Evolutionary conservation across 495 filamentous ascomycete genomes (phyloP).

Genomic region (Xylaria palmicola): DNA sequence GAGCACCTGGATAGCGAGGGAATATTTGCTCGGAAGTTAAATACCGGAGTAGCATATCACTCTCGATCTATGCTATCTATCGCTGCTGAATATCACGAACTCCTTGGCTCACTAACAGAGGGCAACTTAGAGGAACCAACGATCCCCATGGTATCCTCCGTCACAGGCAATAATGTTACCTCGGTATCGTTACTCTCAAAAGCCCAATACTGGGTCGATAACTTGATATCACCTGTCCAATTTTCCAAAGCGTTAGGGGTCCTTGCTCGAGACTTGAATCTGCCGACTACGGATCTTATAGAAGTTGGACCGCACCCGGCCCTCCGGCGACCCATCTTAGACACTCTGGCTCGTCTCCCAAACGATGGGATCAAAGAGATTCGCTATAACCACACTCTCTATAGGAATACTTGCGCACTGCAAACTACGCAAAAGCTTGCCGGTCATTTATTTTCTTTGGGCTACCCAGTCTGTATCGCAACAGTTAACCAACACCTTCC

Average conservation of each 20-base stretch:
- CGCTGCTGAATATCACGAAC: slow-evolving; percentile 35
- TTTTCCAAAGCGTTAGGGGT: slow-evolving; percentile 34
- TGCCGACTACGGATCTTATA: slow-evolving; percentile 40
- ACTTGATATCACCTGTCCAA: slow-evolving; percentile 40
- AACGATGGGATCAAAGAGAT: no score
- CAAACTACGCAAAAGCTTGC: no score
- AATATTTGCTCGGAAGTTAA: slow-evolving; percentile 47
- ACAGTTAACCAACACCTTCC: no score
- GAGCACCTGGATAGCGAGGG: slow-evolving; percentile 28
- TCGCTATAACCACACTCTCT: no score
- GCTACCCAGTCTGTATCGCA: no score
- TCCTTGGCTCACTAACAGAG: slow-evolving; percentile 19
- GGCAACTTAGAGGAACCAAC: slow-evolving; percentile 8
- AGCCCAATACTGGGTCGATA: slow-evolving; percentile 39
- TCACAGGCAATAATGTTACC: slow-evolving; percentile 24
- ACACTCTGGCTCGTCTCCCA: slow-evolving; percentile 45
- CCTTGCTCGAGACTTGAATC: no score
- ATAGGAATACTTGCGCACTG: no score
- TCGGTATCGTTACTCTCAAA: slow-evolving; percentile 7
- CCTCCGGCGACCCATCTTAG: slow-evolving; percentile 46
- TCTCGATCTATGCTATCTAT: slow-evolving; percentile 39
- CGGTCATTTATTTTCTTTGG: no score
- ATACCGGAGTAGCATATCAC: slow-evolving; percentile 44
- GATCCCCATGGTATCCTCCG: slow-evolving; percentile 36
- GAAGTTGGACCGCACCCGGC: slow-evolving; percentile 62